Percentiles rank a stretch among this genome's conserved stretches.
phyloP scores from a whole-genome alignment of 2,329 filamentous ascomycete species.

The Pseudocercospora fijiensis region DNA sequence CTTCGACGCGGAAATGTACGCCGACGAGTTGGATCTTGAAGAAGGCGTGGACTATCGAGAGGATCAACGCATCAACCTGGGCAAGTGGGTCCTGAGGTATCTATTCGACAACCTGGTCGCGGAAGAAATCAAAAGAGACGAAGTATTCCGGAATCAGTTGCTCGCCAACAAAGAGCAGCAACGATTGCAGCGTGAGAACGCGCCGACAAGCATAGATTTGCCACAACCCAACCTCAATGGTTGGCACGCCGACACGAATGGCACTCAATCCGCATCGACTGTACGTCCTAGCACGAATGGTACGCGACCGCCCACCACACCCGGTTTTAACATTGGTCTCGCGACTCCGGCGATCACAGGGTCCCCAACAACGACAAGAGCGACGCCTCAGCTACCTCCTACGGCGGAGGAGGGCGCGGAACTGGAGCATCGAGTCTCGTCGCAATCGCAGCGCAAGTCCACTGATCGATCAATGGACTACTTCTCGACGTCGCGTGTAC shows the following conservation, averaged over 20 bases:
- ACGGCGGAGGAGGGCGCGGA: constrained; percentile 45
- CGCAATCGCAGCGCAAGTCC: constrained; percentile 57
- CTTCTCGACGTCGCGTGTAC: constrained; percentile 63
- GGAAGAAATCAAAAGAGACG: constrained; percentile 83
- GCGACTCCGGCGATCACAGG: constrained; percentile 38
- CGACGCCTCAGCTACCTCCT: constrained; percentile 37
- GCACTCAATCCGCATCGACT: constrained; percentile 50
- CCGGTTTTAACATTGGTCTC: constrained; percentile 74
- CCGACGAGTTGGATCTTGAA: constrained; percentile 76
- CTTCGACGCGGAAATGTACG: constrained; percentile 96
- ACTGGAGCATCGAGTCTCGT: constrained; percentile 57
- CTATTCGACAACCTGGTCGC: constrained; percentile 86
- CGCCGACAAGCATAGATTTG: constrained; percentile 62
- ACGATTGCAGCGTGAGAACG: constrained; percentile 55
- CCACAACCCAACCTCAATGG: constrained; percentile 46
- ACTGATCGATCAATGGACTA: constrained; percentile 68
- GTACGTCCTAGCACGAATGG: constrained; percentile 65
- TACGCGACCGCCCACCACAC: constrained; percentile 60
- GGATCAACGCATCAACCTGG: constrained; percentile 94
- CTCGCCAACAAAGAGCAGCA: constrained; percentile 61
- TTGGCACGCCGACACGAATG: constrained; percentile 41
- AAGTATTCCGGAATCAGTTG: constrained; percentile 67
- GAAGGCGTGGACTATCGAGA: constrained; percentile 80
- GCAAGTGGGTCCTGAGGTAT: constrained; percentile 93
- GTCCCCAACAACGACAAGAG: constrained; percentile 38